phyloP scores from a whole-genome alignment of 2,329 filamentous ascomycete genomes.

The Dothideomycetes sp. region DNA sequence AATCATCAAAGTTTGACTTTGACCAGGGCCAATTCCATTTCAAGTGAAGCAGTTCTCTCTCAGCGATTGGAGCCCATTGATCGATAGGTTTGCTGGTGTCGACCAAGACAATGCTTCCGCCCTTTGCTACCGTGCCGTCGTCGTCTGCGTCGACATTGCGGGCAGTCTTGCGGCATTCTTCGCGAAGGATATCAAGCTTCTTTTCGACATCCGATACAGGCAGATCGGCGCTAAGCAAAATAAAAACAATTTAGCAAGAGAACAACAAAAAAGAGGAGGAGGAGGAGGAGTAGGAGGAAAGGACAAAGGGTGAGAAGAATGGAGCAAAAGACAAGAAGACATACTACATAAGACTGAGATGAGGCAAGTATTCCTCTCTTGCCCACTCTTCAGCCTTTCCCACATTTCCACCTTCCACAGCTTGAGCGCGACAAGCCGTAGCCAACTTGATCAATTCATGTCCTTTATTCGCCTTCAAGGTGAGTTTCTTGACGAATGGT shows the following conservation, averaged over 20 bases:
- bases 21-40: slow-evolving; percentile 14
- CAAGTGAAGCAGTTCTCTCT: slow-evolving; percentile 19
- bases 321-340: slow-evolving; percentile 15
- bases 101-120: slow-evolving; percentile 32
- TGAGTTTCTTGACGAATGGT: slow-evolving; percentile 32
- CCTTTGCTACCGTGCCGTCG: slow-evolving; percentile 18
- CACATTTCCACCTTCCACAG: slow-evolving; percentile 22
- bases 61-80: slow-evolving; percentile 30
- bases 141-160: slow-evolving; percentile 15
- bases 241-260: not conserved
- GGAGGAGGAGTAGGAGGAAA: too few relatives aligned
- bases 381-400: slow-evolving; percentile 24
- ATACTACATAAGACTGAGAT: slow-evolving; percentile 35
- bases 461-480: slow-evolving; percentile 27
- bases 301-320: not conserved
- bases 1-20: slow-evolving; percentile 8
- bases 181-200: slow-evolving; percentile 20
- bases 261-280: too few relatives aligned
- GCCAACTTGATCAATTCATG: slow-evolving; percentile 24
- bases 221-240: slow-evolving; percentile 16
- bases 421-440: slow-evolving; percentile 21
- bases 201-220: slow-evolving; percentile 14
- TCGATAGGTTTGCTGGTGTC: slow-evolving; percentile 29
- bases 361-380: slow-evolving; percentile 27
- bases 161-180: slow-evolving; percentile 20